Base-by-base conservation (phyloP, 768 basidiomycete genomes). In the Pleurotus giganteus region DNA sequence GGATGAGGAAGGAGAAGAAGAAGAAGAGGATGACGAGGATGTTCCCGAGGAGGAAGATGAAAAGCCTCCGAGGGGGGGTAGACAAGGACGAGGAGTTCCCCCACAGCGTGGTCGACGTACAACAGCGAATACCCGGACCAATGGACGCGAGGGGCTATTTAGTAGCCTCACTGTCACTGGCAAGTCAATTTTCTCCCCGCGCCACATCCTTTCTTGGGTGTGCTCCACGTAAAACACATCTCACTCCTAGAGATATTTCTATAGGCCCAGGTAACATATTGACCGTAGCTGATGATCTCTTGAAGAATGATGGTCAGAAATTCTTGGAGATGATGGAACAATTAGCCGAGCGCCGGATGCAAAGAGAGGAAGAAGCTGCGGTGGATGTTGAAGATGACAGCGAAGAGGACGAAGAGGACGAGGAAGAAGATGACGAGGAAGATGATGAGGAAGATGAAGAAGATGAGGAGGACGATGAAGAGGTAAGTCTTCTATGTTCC, bases 291-390 rank as follows among this genome's bases (percentile, higher is more conserved):
- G 97, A 99, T 66, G 97, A 99, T 73, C 82, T 99, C 42, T 80
- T 99, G 63, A 97, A 97, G 79, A 98, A 98, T 64, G 95, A 99
- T 65, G 96, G 96, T 2, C 92, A 94, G 65, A 98, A 97, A 76
- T 99, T 99, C 75, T 75, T 99, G 63, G 97, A 99, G 77, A 99
- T 99, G 97, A 99, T 99, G 97, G 97, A 98, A 69, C 94, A 96
- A 71, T 82, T 99, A 17, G 95, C 96, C 0, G 94, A 97, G 65
- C 83, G 93, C 47, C 83, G 96, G 42, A 92, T 96, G 82, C 88
- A 91, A 9, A 82, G 95, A 3, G 95, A 98, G 66, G 89, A 94
- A 51, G 76, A 77, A 55, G 74, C 77, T 19, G 74, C 76, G 15
- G 71, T 64, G 0, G 72, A 73, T 58, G 73, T 77, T 7, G 75